phyloP scores from a whole-genome alignment of 2,329 filamentous ascomycete species.

The Colletotrichum brevisporum region DNA sequence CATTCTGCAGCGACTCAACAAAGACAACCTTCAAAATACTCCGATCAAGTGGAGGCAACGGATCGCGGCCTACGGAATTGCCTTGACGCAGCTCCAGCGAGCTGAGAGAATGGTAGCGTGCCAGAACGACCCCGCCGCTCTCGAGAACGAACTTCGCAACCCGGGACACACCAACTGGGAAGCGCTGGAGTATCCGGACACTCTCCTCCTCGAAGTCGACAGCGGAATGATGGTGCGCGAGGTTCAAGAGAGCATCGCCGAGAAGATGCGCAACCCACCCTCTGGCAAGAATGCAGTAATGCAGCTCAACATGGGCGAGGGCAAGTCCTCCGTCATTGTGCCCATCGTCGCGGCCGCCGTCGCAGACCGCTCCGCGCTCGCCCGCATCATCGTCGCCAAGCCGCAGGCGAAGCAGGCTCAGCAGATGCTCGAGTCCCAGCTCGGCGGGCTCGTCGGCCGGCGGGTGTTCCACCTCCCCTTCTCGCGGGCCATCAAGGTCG shows the following conservation, averaged over 20 bases:
- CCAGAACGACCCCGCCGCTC: slow-evolving; percentile 42
- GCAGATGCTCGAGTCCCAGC: slow-evolving; percentile 66
- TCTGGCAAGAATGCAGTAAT: slow-evolving; percentile 65
- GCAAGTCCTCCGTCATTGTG: slow-evolving; percentile 78
- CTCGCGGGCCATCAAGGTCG: slow-evolving; percentile 62
- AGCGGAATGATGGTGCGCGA: slow-evolving; percentile 72
- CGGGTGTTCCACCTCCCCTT: slow-evolving; percentile 72
- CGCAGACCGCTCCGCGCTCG: slow-evolving; percentile 64
- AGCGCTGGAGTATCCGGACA: slow-evolving; percentile 67
- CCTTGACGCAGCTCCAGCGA: slow-evolving; percentile 57
- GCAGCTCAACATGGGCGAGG: slow-evolving; percentile 81
- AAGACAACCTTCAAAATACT: slow-evolving; percentile 46
- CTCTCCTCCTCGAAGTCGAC: slow-evolving; percentile 75
- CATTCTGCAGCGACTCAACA: slow-evolving; percentile 8
- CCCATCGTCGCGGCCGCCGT: slow-evolving; percentile 72
- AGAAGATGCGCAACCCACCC: slow-evolving; percentile 64
- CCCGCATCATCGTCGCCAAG: slow-evolving; percentile 73
- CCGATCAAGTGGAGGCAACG: slow-evolving; percentile 50
- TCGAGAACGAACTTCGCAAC: slow-evolving; percentile 62
- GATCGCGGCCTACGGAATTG: slow-evolving; percentile 57
- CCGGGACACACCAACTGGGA: slow-evolving; percentile 70
- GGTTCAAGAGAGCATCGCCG: slow-evolving; percentile 71
- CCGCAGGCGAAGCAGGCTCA: slow-evolving; percentile 73
- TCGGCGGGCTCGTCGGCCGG: slow-evolving; percentile 69
- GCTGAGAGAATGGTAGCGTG: slow-evolving; percentile 55